Conservation (phyloP, 495 filamentous ascomycete species). For the Penicillium alfredii region DNA sequence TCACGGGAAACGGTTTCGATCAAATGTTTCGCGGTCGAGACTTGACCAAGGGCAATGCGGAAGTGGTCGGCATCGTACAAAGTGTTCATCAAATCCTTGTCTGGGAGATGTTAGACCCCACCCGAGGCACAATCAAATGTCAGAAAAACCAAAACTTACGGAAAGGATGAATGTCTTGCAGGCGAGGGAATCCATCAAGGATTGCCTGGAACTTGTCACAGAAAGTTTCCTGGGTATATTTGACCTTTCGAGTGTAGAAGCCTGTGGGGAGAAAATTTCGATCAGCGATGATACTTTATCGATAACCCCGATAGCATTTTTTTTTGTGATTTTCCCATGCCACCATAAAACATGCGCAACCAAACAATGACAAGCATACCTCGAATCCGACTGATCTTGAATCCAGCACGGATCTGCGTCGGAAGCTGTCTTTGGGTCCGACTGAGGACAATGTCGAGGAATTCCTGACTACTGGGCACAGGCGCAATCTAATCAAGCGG, state of each 20-base stretch:
- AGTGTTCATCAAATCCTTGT: constrained; percentile 78
- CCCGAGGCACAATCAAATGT: not conserved
- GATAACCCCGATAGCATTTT: constrained; percentile 21
- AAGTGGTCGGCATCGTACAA: constrained; percentile 98
- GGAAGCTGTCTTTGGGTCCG: constrained; percentile 90
- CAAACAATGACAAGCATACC: constrained; percentile 34
- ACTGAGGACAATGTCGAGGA: constrained; percentile 92
- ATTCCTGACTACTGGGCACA: constrained; percentile 90
- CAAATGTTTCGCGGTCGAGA: constrained; percentile 90
- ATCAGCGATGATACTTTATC: constrained; percentile 26
- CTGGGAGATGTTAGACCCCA: constrained; percentile 27
- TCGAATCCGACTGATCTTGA: constrained; percentile 94
- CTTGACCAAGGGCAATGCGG: constrained; percentile 89
- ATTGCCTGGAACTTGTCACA: constrained; percentile 85
- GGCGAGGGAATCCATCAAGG: constrained; percentile 86
- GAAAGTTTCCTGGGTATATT: constrained; percentile 97
- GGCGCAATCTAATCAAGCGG: constrained; percentile 61
- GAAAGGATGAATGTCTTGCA: constrained; percentile 96
- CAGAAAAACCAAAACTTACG: constrained; percentile 57
- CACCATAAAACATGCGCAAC: too few species aligned
- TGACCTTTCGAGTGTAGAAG: constrained; percentile 97
- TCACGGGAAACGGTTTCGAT: constrained; percentile 94
- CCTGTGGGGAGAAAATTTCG: constrained; percentile 40
- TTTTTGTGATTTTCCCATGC: constrained; percentile 7
- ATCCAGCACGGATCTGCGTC: constrained; percentile 92